phyloP scores from a whole-genome alignment of 176 grass and related monocot species.

The Tillandsia fasciculata region DNA sequence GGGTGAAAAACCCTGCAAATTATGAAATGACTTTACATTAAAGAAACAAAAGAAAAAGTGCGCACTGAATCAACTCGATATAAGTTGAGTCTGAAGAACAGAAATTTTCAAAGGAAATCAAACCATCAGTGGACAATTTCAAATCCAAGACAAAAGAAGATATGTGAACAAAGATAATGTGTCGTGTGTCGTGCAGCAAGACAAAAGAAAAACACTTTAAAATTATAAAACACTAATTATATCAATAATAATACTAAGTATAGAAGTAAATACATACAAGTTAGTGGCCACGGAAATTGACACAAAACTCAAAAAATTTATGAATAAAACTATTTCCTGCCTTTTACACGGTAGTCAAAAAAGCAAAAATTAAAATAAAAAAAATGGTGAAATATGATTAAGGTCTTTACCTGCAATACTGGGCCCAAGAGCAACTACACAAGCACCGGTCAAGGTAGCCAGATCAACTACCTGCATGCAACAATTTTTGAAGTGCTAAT shows the following conservation, averaged over 20 bases:
- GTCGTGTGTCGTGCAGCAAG: not conserved
- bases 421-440: slow-evolving; percentile 72
- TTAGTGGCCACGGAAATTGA: too few relatives aligned
- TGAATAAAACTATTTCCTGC: not conserved
- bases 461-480: slow-evolving; percentile 77
- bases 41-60: not conserved
- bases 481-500: slow-evolving; percentile 9
- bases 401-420: slow-evolving; percentile 61
- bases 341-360: not conserved
- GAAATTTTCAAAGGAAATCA: not conserved
- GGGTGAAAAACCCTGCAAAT: slow-evolving; percentile 63
- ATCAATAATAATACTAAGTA: too few relatives aligned
- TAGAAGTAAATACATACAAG: too few relatives aligned
- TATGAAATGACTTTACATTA: not conserved
- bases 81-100: not conserved
- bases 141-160: not conserved
- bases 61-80: not conserved
- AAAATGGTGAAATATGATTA: not conserved
- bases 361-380: not conserved
- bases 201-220: not conserved
- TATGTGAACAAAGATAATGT: not conserved
- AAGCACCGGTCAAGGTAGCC: slow-evolving; percentile 86
- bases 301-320: not conserved
- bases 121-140: not conserved
- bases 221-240: too few relatives aligned